Conservation (phyloP, 2,329 filamentous ascomycete species). For the Lasiodiplodia citricola region DNA sequence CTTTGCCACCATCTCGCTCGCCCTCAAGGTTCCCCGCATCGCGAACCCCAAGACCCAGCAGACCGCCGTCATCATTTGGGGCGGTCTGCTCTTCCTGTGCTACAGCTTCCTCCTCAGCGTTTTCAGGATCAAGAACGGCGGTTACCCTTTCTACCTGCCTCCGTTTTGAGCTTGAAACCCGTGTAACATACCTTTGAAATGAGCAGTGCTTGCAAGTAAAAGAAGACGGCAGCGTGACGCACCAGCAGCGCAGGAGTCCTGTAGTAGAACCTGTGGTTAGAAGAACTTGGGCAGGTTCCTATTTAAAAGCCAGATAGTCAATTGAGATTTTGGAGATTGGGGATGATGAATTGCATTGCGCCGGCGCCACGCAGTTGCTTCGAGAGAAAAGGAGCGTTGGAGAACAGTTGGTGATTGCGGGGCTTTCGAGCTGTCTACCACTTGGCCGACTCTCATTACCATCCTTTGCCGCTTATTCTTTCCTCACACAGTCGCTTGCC, state of each 20-base stretch:
- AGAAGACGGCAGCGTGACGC: not conserved
- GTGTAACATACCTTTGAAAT: constrained; percentile 1
- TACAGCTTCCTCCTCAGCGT: constrained; percentile 95
- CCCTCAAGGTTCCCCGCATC: constrained; percentile 90
- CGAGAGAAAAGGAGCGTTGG: too few species aligned
- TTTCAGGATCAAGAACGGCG: constrained; percentile 92
- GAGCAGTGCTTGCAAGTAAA: not conserved
- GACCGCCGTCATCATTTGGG: constrained; percentile 80
- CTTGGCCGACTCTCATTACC: too few species aligned
- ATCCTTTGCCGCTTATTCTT: too few species aligned
- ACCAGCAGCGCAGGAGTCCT: not conserved
- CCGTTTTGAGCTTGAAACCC: constrained; percentile 67
- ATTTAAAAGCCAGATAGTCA: constrained; percentile 13
- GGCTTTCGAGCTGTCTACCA: too few species aligned
- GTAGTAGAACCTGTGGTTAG: not conserved
- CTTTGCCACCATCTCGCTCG: constrained; percentile 89
- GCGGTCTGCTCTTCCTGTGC: constrained; percentile 74
- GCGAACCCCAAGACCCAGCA: constrained; percentile 78
- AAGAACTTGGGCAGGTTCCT: not conserved
- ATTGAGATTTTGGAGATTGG: not conserved
- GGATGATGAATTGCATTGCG: too few species aligned
- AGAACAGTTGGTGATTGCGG: too few species aligned
- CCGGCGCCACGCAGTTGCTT: too few species aligned
- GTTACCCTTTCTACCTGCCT: constrained; percentile 92
- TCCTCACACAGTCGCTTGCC: too few species aligned